These are phyloP conservation scores for Rhododendron vialii DNA, from an alignment of 148 eudicot genomes.

Conservation along the genomic window DNA sequence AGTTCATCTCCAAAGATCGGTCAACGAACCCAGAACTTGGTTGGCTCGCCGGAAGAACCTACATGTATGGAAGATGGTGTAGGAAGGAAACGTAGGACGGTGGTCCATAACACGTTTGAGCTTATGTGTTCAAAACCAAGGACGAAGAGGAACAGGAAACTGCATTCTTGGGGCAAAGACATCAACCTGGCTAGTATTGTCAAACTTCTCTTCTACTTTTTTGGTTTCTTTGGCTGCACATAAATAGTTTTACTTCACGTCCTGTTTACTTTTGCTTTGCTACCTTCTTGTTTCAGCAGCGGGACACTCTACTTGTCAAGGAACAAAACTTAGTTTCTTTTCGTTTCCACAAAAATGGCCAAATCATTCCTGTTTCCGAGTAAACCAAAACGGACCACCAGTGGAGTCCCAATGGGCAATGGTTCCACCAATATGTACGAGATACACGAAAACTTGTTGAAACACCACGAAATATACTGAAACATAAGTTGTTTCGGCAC, in stretches of 20 bases:
- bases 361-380: background rate
- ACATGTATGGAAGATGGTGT: background rate
- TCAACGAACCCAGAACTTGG: conserved; percentile 1
- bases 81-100: background rate
- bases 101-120: background rate
- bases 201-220: background rate
- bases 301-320: background rate
- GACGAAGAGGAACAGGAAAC: conserved; percentile 11
- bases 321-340: background rate
- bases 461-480: background rate
- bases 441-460: background rate
- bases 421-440: background rate
- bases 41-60: conserved; percentile 8
- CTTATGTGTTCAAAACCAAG: background rate
- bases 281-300: background rate
- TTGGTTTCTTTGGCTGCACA: background rate
- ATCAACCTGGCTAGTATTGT: conserved; percentile 10
- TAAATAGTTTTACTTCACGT: background rate
- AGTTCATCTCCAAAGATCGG: conserved; percentile 4
- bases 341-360: background rate
- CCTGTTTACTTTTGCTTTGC: background rate
- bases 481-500: background rate
- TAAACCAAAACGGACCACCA: background rate
- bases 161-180: conserved; percentile 1
- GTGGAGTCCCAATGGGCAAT: background rate